Conservation (phyloP, 2,329 filamentous ascomycete species). For the Thielaviopsis musarum region DNA sequence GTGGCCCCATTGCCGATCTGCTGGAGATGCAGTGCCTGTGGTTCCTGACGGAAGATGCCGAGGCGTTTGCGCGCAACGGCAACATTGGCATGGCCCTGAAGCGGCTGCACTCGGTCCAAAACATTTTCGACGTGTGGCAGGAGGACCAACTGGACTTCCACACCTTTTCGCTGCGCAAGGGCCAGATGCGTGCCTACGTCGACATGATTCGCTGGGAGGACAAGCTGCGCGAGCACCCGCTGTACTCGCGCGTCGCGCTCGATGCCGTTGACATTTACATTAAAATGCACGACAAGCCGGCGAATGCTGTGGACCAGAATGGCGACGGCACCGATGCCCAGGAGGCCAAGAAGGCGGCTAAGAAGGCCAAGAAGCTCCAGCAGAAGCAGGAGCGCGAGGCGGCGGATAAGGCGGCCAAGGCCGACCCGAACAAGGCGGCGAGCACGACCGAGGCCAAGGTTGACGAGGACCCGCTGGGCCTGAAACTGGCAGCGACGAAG, state of each 20-base stretch:
- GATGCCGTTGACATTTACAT: conserved; percentile 70
- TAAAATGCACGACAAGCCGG: conserved; percentile 56
- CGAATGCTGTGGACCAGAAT: conserved; percentile 30
- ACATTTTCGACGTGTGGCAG: conserved; percentile 94
- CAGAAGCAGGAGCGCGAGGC: conserved; percentile 54
- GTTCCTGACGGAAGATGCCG: conserved; percentile 90
- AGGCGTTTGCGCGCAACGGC: conserved; percentile 68
- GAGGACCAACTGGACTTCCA: conserved; percentile 99
- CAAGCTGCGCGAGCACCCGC: conserved; percentile 75
- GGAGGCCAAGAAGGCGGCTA: conserved; percentile 72
- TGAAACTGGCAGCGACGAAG: conserved; percentile 62
- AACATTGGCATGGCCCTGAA: conserved; percentile 79
- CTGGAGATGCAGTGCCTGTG: conserved; percentile 98
- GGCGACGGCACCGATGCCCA: conserved; percentile 37
- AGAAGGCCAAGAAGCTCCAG: conserved; percentile 72
- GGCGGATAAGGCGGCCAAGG: conserved; percentile 60
- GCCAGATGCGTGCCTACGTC: conserved; percentile 84
- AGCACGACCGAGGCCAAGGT: conserved; percentile 62
- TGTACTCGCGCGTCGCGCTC: conserved; percentile 72
- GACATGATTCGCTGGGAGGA: conserved; percentile 98
- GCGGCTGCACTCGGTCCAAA: conserved; percentile 72
- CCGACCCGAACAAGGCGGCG: conserved; percentile 65
- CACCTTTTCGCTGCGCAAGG: conserved; percentile 90
- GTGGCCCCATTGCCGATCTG: conserved; percentile 77
- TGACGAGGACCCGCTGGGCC: conserved; percentile 74